These are phyloP conservation scores for Trichophaea hybrida DNA, from an alignment of 2,329 filamentous ascomycete genomes.

Conservation along the genomic window DNA sequence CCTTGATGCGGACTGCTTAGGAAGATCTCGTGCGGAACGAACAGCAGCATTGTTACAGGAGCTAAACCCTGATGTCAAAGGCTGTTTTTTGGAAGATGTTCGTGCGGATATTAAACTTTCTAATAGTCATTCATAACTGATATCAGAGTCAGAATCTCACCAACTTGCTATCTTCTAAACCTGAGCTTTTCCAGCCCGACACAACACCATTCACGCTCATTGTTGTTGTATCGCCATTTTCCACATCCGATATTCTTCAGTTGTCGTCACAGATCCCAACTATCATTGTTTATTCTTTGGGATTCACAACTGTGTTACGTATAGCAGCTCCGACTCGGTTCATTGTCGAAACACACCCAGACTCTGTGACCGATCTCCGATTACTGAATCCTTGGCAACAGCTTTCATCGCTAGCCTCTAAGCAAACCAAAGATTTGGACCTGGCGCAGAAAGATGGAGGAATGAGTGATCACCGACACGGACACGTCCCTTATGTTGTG, in stretches of 20 bases:
- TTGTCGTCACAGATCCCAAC: constrained; percentile 45
- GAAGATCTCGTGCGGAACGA: constrained; percentile 62
- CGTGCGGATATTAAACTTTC: constrained; percentile 3
- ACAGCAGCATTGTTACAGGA: constrained; percentile 66
- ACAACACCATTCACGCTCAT: constrained; percentile 19
- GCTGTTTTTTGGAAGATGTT: constrained; percentile 50
- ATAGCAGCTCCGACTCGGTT: constrained; percentile 60
- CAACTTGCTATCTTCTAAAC: constrained; percentile 30
- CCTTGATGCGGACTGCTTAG: constrained; percentile 62
- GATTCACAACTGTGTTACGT: constrained; percentile 85
- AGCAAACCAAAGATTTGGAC: constrained; percentile 56
- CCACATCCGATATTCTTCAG: constrained; percentile 18
- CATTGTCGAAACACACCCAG: constrained; percentile 90
- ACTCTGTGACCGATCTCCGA: constrained; percentile 72
- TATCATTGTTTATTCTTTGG: constrained; percentile 72
- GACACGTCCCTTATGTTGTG: constrained; percentile 76
- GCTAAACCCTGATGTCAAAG: constrained; percentile 82
- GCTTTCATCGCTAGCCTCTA: constrained; percentile 49
- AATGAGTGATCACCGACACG: constrained; percentile 66
- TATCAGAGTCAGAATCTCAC: constrained; percentile 15
- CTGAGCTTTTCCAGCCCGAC: constrained; percentile 13
- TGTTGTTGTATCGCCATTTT: constrained; percentile 20
- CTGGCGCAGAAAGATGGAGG: constrained; percentile 25
- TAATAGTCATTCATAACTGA: not conserved
- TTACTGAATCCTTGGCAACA: constrained; percentile 78